These are phyloP conservation scores for Eucalyptus viminalis DNA, from an alignment of 345 rosid species.

Conservation along the genomic window DNA sequence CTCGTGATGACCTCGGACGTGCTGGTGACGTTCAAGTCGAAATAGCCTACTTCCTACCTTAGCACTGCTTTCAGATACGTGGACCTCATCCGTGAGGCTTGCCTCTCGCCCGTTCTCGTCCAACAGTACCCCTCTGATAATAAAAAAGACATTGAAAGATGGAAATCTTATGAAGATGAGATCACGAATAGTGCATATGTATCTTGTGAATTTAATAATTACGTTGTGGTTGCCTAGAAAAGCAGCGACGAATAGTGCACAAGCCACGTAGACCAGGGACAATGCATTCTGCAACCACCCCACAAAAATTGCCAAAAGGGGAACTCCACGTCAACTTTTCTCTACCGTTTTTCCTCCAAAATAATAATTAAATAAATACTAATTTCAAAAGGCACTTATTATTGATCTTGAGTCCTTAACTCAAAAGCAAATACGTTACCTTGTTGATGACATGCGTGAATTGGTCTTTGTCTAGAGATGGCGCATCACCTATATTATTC, in stretches of 20 bases:
- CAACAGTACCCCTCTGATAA: conserved; percentile 2
- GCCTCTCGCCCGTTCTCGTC: conserved; percentile 10
- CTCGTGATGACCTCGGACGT: background rate
- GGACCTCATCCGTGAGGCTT: conserved; percentile 1
- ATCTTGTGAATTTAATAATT: background rate
- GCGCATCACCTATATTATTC: conserved; percentile 46
- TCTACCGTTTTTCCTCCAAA: too few species aligned
- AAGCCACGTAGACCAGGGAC: conserved; percentile 56
- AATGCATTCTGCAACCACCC: conserved; percentile 40
- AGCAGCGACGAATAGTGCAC: conserved; percentile 54
- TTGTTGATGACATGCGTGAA: conserved; percentile 30
- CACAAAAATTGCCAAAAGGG: background rate
- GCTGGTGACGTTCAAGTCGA: background rate
- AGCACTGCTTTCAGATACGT: conserved; percentile 1
- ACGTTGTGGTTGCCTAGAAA: conserved; percentile 22
- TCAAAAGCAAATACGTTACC: conserved; percentile 8
- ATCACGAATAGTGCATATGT: background rate
- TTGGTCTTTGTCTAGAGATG: background rate
- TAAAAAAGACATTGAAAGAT: background rate
- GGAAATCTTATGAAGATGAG: background rate
- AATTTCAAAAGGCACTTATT: too few species aligned
- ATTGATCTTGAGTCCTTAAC: too few species aligned
- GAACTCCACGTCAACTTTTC: background rate
- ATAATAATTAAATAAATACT: too few species aligned
- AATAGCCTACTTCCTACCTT: background rate